Evolutionary conservation across 2,329 filamentous ascomycete species (phyloP), one percentile per base, ranked within the genome.

Genomic region (Pochonia chlamydosporia): DNA sequence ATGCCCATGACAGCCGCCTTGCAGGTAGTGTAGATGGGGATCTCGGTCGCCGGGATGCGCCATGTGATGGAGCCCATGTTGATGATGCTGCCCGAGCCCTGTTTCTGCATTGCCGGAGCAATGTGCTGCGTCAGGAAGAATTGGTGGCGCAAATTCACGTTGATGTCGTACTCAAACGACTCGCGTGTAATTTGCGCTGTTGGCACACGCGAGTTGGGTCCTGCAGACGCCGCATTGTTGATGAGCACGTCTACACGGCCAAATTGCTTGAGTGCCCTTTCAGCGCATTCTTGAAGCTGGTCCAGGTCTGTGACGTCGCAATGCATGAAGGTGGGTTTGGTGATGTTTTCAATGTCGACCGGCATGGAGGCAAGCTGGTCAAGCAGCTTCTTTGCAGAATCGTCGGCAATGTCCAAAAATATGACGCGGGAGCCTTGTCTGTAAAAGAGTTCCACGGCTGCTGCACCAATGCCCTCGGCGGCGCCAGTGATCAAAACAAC

Each of bases 101-200:
- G 50, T 10, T 43, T 24, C 25, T 42, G 49, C 14, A 95, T 75
- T 58, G 82, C 83, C 0, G 82, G 84, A 16, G 81, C 65, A 0
- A 80, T 77, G 1, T 86, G 85, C 66, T 95, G 84, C 13, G 86
- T 78, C 11, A 95, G 72, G 2, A 95, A 76, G 31, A 95, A 65
- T 3, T 58, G 52, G 35, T 75, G 73, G 0, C 71, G 60, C 25
- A 74, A 59, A 47, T 75, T 75, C 21, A 68, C 61, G 33, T 66
- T 67, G 31, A 79, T 53, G 51, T 70, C 69, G 5, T 52, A 41
- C 10, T 74, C 69, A 62, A 68, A 76, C 3, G 61, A 60, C 49
- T 66, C 67, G 0, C 65, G 54, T 3, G 71, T 73, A 7, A 74
- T 63, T 0, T 63, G 47, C 10, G 53, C 44, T 2, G 66, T 71